Evolutionary conservation across 352 stramenopile species (phyloP), one percentile per base, ranked within the genome.

Genomic region (Blastocystis sp.): DNA sequence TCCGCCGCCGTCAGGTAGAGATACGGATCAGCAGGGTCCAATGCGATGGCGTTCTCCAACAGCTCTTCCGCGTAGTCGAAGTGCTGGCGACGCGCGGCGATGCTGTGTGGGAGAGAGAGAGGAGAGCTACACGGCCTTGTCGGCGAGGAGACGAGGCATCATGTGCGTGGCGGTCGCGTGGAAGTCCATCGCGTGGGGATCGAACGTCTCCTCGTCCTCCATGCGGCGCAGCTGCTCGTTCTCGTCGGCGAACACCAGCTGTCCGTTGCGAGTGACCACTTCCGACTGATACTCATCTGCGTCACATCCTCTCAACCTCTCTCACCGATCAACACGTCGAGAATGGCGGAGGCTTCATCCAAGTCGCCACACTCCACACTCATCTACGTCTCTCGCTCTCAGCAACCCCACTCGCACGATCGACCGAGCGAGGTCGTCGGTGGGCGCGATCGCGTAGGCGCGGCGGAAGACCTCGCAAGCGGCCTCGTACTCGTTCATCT

Each of bases 21-120:
- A 29, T 71, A 71, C 8, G 59, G 59, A 44, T 71, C 59, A 6
- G 59, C 38, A 18, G 24, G 9, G 38, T 71, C 59, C 38, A 71
- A 29, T 0, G 18, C 29, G 11, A 71, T 11, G 9, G 59, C 59
- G 16, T 71, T 71, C 59, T 71, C 8, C 8, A 71, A 49, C 32
- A 71, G 59, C 32, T 71, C 24, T 29, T 71, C 24, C 8, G 59
- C n/a, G n/a, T 71, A 71, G 14, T 71, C 32, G 38, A 71, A 71
- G 24, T 71, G 59, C 16, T 71, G 18, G 9, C 16, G n/a, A 11
- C 59, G n/a, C 32, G 59, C 29, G 14, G 59, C 59, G 24, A 71
- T 64, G 9, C 54, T 64, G 24, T 29, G 29, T 16, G 11, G 7
- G 21, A 64, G 16, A 9, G 29, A 9, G 54, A 21, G 54, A 21